Base-by-base conservation (phyloP, 306 rosid species). In the Prosopis cineraria region DNA sequence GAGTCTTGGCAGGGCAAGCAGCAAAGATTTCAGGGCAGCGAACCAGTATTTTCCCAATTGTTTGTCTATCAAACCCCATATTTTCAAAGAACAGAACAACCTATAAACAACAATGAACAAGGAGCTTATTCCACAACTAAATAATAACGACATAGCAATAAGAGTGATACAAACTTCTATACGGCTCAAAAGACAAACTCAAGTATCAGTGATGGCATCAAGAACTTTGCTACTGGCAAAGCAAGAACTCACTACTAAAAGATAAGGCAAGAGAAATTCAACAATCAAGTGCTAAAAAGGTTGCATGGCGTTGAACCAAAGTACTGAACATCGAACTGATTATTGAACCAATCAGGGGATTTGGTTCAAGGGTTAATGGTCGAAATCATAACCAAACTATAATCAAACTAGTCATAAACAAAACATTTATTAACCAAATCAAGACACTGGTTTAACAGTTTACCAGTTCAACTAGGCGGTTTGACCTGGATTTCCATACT, bases 11-110 rank as follows among this genome's bases (percentile, higher is more conserved):
- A 40, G 89, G 84, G 88, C 91, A 90, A 77, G 90, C 76, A 30
- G 92, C 90, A 82, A 89, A 94, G 80, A 90, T 79, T 86, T 94
- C 93, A 48, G 98, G 98, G 74, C 97, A 90, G 43, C 97, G 97
- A 60, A 79, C 80, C 68, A 94, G 80, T 79, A 90, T 82, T 78
- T 68, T 88, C 22, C 91, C 95, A 20, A 84, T 77, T 33, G 81
- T 75, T 85, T 89, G 91, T 87, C 77, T 80, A 78, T 92, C 92
- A 70, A 90, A 79, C 75, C 91, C 95, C 53, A 88, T 59, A 74
- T 82, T 88, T 89, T 90, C 89, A 79, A 94, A 86, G 79, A 88
- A 85, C 40, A 89, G 76, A 79, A 92, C 81, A 56, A 92, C 88
- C 98, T 92, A 89, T 25, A 85, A 34, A 68, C 27, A 81, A 71